phyloP scores from a whole-genome alignment of 225 moss, liverwort and hornwort species.

The Bryum argenteum region DNA sequence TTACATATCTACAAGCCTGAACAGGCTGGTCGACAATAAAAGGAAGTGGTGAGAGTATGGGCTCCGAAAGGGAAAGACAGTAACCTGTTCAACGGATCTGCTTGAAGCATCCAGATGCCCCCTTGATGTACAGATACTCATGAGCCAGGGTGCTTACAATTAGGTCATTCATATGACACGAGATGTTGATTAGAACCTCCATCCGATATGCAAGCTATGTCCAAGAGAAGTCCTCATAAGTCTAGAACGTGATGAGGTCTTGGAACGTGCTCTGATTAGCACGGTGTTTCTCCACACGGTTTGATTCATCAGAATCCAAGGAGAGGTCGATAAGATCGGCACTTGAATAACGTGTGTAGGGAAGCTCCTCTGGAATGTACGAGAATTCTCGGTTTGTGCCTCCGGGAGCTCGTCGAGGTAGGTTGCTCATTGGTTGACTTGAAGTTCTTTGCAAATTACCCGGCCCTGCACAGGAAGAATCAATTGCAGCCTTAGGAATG shows the following conservation, averaged over 20 bases:
- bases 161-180: constrained; percentile 3
- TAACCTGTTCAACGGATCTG: background rate
- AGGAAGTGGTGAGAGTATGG: background rate
- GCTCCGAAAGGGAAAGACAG: constrained; percentile 4
- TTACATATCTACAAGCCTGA: constrained; percentile 3
- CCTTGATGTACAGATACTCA: constrained; percentile 24
- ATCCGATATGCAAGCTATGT: background rate
- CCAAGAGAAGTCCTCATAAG: constrained; percentile 3
- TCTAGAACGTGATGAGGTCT: constrained; percentile 55
- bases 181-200: constrained; percentile 12
- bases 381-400: constrained; percentile 21
- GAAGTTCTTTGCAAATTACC: constrained; percentile 38
- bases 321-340: constrained; percentile 49
- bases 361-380: constrained; percentile 20
- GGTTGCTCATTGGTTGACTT: constrained; percentile 46
- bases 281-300: constrained; percentile 17
- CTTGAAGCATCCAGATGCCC: constrained; percentile 9
- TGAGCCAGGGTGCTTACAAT: background rate
- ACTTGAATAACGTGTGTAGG: constrained; percentile 20
- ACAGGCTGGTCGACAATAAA: background rate
- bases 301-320: constrained; percentile 17
- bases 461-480: constrained; percentile 24
- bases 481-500: background rate
- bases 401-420: constrained; percentile 25
- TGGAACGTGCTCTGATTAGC: constrained; percentile 25